Percentiles rank a stretch among this genome's conserved stretches.
Conservation (phyloP, 139 green algal species). For the Diplosphaera chodatii region DNA sequence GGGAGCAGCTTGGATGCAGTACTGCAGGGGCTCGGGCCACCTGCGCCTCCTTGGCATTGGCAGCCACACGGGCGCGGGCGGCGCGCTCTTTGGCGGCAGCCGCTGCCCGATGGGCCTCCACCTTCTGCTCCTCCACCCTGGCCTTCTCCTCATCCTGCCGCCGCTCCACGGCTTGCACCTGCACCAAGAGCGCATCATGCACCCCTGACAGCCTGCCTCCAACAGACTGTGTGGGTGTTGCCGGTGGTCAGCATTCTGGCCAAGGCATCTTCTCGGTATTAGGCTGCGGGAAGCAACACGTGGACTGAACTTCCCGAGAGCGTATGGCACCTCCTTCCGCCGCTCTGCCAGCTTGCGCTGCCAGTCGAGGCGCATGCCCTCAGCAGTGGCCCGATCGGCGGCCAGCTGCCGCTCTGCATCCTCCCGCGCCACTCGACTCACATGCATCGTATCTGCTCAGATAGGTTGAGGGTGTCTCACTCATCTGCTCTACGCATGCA, state of each 20-base stretch:
- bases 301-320: too few relatives aligned
- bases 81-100: constrained; percentile 2
- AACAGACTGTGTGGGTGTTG: too few relatives aligned
- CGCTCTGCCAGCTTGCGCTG: constrained; percentile 41
- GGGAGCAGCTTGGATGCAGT: too few relatives aligned
- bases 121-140: constrained; percentile 10
- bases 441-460: constrained; percentile 56
- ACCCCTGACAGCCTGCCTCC: too few relatives aligned
- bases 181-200: not conserved
- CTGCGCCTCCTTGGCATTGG: constrained; percentile 50
- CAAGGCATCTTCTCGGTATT: too few relatives aligned
- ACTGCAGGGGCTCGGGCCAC: too few relatives aligned
- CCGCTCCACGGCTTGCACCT: constrained; percentile 73
- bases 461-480: too few relatives aligned
- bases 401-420: constrained; percentile 67
- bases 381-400: constrained; percentile 39
- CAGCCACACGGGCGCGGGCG: not conserved
- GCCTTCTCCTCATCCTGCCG: constrained; percentile 54
- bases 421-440: constrained; percentile 61
- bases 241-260: too few relatives aligned
- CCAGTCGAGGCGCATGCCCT: constrained; percentile 52
- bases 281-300: too few relatives aligned
- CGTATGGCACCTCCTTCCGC: constrained; percentile 73
- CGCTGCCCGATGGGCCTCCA: constrained; percentile 5
- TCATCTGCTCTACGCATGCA: too few relatives aligned